Evolutionary conservation across 208 protist species (phyloP), one percentile per base, ranked within the genome.

Genomic region (Crithidia fasciculata): DNA sequence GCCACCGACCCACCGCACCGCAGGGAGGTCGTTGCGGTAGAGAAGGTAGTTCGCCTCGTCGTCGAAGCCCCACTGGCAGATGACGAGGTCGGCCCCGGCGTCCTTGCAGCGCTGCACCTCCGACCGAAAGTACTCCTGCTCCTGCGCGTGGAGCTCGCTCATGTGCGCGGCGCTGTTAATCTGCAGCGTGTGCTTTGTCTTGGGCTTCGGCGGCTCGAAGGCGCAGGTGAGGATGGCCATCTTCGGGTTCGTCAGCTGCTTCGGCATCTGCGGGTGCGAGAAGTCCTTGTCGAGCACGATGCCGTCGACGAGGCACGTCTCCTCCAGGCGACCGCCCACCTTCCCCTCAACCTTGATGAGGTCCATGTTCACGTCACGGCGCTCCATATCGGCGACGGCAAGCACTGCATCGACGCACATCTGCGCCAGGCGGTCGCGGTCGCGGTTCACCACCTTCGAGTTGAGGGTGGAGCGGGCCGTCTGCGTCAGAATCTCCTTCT

Each of bases 31-130:
- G 81, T 99, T 98, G 76, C 99, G 93, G 70, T 99, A 93, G 5
- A 99, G 90, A n/a, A 99, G 93, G 86, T 99, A 99, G 85, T 99
- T 99, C 18, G 99, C 99, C 87, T 99, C 99, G 83, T 99, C 99
- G 86, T 99, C 99, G 82, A 99, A 99, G 66, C 99, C 99, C 99
- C 99, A 99, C 91, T 99, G 99, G 87, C 99, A 99, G 77, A 99
- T 92, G 64, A 99, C 98, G 16, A 99, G 88, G 75, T 98, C 99
- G 13, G 98, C 96, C 39, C 99, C 99, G 41, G 92, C 89, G 15
- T 98, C 95, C 88, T 99, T 99, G 72, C 94, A 96, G 43, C 89
- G 81, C 59, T 95, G 67, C 19, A 98, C 91, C 71, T 96, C 80
- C 10, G 99, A 88, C 37, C 88, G 78, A 86, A 99, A 99, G 84